These are phyloP conservation scores for Aspergillus texensis DNA, from an alignment of 2,329 filamentous ascomycete species.

Conservation along the genomic window DNA sequence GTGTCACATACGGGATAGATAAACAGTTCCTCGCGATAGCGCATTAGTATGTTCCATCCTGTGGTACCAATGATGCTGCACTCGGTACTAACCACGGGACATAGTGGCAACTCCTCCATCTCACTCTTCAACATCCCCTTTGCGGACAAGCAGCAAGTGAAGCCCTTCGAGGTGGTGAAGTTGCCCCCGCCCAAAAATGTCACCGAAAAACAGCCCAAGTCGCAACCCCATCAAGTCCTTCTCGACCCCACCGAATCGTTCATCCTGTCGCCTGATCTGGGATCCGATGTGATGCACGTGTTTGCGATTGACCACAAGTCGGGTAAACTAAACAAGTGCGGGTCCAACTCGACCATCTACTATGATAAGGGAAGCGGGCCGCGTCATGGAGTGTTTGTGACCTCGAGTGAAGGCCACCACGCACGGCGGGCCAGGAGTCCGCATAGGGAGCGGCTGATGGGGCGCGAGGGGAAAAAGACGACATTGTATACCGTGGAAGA, in stretches of 20 bases:
- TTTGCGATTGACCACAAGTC: constrained; percentile 54
- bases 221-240: constrained; percentile 67
- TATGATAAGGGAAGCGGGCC: constrained; percentile 52
- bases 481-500: constrained; percentile 58
- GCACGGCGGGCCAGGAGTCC: constrained; percentile 17
- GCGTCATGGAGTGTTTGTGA: constrained; percentile 64
- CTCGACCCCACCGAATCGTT: constrained; percentile 67
- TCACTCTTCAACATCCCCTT: constrained; percentile 38
- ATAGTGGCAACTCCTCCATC: constrained; percentile 33
- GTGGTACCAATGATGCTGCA: neutral
- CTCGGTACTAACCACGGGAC: constrained; percentile 7
- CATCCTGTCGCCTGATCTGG: constrained; percentile 67
- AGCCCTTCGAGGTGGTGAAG: constrained; percentile 43
- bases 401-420: constrained; percentile 4
- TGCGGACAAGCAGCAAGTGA: neutral
- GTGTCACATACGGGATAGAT: constrained; percentile 33
- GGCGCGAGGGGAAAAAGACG: constrained; percentile 14
- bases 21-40: constrained; percentile 38
- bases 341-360: constrained; percentile 37
- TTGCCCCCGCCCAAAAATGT: constrained; percentile 44
- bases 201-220: constrained; percentile 51
- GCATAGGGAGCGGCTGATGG: neutral
- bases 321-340: constrained; percentile 49
- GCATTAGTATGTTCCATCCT: constrained; percentile 38
- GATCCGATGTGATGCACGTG: constrained; percentile 64